Conservation (phyloP, 108 stramenopile genomes). For the Cyclostephanos tholiformis region DNA sequence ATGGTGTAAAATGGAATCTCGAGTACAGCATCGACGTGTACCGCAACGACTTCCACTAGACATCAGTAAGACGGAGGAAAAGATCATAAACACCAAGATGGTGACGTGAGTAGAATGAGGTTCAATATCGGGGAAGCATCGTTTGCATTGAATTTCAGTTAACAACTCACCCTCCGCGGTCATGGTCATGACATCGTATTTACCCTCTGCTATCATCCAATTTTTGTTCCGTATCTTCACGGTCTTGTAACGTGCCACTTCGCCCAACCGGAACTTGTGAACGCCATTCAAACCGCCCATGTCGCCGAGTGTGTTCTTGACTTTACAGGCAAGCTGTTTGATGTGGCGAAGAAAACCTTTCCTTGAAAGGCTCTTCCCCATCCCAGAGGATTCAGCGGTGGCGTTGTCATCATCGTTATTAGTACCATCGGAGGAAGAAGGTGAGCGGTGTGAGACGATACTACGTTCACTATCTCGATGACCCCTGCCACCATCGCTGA, state of each 20-base stretch:
- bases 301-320: slow-evolving; percentile 15
- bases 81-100: neutral
- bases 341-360: neutral
- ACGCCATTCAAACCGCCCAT: slow-evolving; percentile 9
- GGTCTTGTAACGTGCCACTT: slow-evolving; percentile 7
- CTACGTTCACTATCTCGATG: too few relatives aligned
- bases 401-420: neutral
- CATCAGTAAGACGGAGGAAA: neutral
- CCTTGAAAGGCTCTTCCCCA: neutral
- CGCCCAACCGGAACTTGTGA: slow-evolving; percentile 14
- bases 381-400: neutral
- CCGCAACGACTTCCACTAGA: slow-evolving; percentile 28
- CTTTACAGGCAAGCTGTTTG: slow-evolving; percentile 9
- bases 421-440: too few relatives aligned
- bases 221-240: neutral
- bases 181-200: slow-evolving; percentile 8
- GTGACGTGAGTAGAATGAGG: neutral
- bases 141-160: neutral
- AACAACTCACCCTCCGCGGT: slow-evolving; percentile 15
- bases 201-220: neutral
- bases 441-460: too few relatives aligned
- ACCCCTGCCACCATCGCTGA: neutral
- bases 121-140: neutral
- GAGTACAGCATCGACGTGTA: slow-evolving; percentile 35
- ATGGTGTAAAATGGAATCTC: slow-evolving; percentile 44